Evolutionary conservation across 2,329 filamentous ascomycete genomes (phyloP), one percentile per base, ranked within the genome.

Genomic region (Alternaria panax): DNA sequence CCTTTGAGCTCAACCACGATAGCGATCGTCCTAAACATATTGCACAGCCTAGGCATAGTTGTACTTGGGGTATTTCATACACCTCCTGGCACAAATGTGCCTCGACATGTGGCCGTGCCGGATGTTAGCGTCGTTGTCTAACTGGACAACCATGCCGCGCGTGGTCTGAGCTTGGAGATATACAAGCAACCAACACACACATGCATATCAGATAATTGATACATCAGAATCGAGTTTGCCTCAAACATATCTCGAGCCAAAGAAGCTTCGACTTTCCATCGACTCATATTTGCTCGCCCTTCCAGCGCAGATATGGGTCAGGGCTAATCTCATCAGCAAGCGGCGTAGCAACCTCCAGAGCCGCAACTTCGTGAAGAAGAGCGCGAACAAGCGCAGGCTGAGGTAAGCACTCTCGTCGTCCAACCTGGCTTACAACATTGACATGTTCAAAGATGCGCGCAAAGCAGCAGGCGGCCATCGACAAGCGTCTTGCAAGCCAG

Each of bases 391-490:
- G 47, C 60, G 27, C 68, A 71, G 55, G 69, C 64, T 12, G 73
- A 76, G 53, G 73, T 72, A 61, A 36, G 4, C 11, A 2, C 7
- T 14, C 7, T 9, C 7, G 1, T 27, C 18, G n/a, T 30, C 14
- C n/a, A 11, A 7, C 8, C 6, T n/a, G 3, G 24, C 22, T 5
- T 11, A 24, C n/a, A 30, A 16, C 32, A 2, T 51, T 68, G 38
- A 69, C 47, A 45, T 7, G 4, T 14, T 6, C 11, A 1, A 60
- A 76, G 73, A 73, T 74, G 54, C 71, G 73, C n/a, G 69, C 69
- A 20, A 72, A 71, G 45, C 71, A 75, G 46, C 69, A 72, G 12
- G 69, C 65, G 18, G 71, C 72, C 11, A 66, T 70, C 1, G 69
- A 74, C 34, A 69, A 70, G 59, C 72, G 72, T n/a, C 38, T 74